A percentile compares a stretch with the other conserved stretches of the same genome.
Conservation (phyloP, 2,329 filamentous ascomycete species). For the Beauveria sp. region DNA sequence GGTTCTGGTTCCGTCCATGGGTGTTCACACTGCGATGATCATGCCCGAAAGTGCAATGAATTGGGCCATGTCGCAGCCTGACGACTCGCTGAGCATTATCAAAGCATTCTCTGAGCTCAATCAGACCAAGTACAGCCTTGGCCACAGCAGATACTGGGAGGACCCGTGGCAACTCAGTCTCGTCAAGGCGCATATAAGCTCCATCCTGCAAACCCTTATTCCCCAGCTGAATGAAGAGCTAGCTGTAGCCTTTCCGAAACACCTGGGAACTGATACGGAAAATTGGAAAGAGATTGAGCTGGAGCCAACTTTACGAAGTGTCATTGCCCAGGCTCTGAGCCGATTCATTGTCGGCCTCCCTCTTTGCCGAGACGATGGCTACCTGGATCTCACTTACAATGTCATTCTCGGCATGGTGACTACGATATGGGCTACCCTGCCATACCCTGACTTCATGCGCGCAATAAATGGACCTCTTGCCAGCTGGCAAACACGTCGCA, state of each 20-base stretch:
- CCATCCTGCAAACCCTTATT: conserved; percentile 25
- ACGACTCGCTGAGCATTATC: conserved; percentile 25
- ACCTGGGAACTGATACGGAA: not conserved
- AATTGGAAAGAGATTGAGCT: not conserved
- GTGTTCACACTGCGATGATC: conserved; percentile 20
- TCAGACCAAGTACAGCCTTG: conserved; percentile 29
- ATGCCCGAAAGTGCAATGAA: conserved; percentile 32
- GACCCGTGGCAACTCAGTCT: conserved; percentile 30
- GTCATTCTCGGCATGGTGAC: conserved; percentile 24
- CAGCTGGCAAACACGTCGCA: not conserved
- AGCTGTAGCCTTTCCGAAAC: not conserved
- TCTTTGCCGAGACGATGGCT: conserved; percentile 17
- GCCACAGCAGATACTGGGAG: conserved; percentile 24
- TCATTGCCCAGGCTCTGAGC: conserved; percentile 8
- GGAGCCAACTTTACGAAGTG: not conserved
- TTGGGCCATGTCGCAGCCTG: conserved; percentile 33
- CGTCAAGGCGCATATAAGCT: conserved; percentile 29
- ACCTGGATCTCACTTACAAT: conserved; percentile 14
- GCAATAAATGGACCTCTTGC: not conserved
- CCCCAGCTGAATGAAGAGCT: conserved; percentile 27
- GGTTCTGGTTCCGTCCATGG: conserved; percentile 32
- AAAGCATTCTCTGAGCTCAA: conserved; percentile 32
- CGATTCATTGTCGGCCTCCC: conserved; percentile 26
- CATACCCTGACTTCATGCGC: conserved; percentile 18
- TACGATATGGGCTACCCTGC: conserved; percentile 25